Evolutionary conservation across 208 protist species (phyloP).

Genomic region (Acanthamoeba divionensis): DNA sequence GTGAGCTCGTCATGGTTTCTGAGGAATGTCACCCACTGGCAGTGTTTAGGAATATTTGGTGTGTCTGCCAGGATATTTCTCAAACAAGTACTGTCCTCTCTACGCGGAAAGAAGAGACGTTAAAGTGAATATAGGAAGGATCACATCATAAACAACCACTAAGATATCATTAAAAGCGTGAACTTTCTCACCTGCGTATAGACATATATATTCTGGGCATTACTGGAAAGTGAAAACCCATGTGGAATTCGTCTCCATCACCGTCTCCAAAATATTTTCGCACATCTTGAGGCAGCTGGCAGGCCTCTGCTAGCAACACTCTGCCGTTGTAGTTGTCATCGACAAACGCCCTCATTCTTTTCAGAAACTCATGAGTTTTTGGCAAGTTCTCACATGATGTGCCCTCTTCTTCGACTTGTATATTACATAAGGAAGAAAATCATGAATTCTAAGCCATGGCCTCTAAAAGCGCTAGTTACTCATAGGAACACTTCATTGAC

Average conservation of each 20-base stretch:
- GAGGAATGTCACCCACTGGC: slow-evolving; percentile 77
- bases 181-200: slow-evolving; percentile 44
- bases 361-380: slow-evolving; percentile 76
- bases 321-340: slow-evolving; percentile 71
- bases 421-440: too few species aligned
- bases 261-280: slow-evolving; percentile 75
- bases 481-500: too few species aligned
- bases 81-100: slow-evolving; percentile 51
- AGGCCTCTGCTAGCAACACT: slow-evolving; percentile 75
- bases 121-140: too few species aligned
- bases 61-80: slow-evolving; percentile 68
- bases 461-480: too few species aligned
- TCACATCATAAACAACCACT: too few species aligned
- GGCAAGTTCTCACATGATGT: slow-evolving; percentile 77
- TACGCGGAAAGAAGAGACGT: not conserved
- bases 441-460: too few species aligned
- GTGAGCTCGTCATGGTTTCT: slow-evolving; percentile 79
- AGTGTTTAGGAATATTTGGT: slow-evolving; percentile 66
- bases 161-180: too few species aligned
- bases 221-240: slow-evolving; percentile 78
- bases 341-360: slow-evolving; percentile 66
- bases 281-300: slow-evolving; percentile 70
- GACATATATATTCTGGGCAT: slow-evolving; percentile 77
- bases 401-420: slow-evolving; percentile 66
- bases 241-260: slow-evolving; percentile 77